These are phyloP conservation scores for Cryphonectria nitschkei DNA, from an alignment of 2,329 filamentous ascomycete species.

Conservation along the genomic window DNA sequence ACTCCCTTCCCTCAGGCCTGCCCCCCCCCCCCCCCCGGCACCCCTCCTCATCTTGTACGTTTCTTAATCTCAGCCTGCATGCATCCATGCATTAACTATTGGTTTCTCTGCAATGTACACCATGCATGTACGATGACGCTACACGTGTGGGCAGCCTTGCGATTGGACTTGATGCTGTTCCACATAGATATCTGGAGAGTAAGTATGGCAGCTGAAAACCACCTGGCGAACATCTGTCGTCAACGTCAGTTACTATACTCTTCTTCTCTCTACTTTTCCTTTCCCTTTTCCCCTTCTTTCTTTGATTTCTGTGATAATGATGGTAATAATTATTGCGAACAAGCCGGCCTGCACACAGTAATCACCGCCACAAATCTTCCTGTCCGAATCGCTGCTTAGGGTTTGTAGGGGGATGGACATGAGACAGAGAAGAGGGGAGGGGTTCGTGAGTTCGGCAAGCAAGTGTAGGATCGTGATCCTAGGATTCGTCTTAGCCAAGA, in stretches of 20 bases:
- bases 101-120: not conserved
- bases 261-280: not conserved
- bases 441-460: not conserved
- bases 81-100: not conserved
- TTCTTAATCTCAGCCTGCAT: not conserved
- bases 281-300: not conserved
- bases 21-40: not conserved
- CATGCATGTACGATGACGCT: not conserved
- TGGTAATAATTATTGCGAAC: not conserved
- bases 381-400: not conserved
- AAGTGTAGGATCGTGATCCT: not conserved
- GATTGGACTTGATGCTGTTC: not conserved
- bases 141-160: not conserved
- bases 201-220: not conserved
- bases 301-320: no score
- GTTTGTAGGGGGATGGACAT: no score
- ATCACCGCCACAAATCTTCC: not conserved
- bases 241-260: not conserved
- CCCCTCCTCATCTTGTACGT: not conserved
- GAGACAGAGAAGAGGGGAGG: no score
- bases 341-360: not conserved
- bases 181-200: not conserved
- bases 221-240: not conserved
- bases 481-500: not conserved
- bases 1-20: no score